Evolutionary conservation across 2,329 filamentous ascomycete species (phyloP).

Genomic region (Uncinocarpus reesii): DNA sequence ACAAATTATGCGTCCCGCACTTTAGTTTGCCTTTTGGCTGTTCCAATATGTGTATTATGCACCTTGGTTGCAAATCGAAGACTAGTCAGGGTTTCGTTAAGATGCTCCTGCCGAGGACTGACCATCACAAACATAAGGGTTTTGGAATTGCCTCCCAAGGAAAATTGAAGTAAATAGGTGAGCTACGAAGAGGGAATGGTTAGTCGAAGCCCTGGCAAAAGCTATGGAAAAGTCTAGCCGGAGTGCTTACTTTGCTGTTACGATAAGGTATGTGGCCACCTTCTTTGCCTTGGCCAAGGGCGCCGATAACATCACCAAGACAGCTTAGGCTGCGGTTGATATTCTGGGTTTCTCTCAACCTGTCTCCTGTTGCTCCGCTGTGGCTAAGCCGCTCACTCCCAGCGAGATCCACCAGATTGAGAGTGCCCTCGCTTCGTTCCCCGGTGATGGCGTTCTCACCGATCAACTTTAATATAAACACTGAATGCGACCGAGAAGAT

Average conservation of each 20-base stretch:
- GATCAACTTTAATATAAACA: conserved; percentile 72
- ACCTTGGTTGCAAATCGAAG: conserved; percentile 94
- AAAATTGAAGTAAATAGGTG: conserved; percentile 90
- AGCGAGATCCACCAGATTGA: conserved; percentile 92
- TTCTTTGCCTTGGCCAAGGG: conserved; percentile 71
- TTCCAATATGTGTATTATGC: conserved; percentile 78
- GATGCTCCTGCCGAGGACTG: conserved; percentile 77
- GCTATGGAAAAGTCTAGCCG: neutral
- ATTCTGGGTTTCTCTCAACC: conserved; percentile 87
- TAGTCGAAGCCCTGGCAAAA: neutral
- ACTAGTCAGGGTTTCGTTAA: conserved; percentile 88
- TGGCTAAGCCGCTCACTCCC: conserved; percentile 85
- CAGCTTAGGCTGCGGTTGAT: conserved; percentile 94
- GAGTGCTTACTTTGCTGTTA: conserved; percentile 66
- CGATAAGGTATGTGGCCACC: conserved; percentile 79
- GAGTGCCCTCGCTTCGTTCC: conserved; percentile 79
- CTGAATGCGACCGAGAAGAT: conserved; percentile 86
- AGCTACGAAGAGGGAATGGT: conserved; percentile 43
- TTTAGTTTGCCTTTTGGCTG: conserved; percentile 49
- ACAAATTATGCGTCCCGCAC: conserved; percentile 24
- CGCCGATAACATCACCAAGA: conserved; percentile 86
- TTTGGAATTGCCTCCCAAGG: conserved; percentile 86
- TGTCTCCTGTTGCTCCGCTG: conserved; percentile 73
- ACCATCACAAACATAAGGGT: conserved; percentile 99
- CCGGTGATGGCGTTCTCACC: conserved; percentile 62